Percentiles rank a stretch among this genome's conserved stretches.
phyloP scores from a whole-genome alignment of 495 filamentous ascomycete species.

The Chaetomium fimeti region DNA sequence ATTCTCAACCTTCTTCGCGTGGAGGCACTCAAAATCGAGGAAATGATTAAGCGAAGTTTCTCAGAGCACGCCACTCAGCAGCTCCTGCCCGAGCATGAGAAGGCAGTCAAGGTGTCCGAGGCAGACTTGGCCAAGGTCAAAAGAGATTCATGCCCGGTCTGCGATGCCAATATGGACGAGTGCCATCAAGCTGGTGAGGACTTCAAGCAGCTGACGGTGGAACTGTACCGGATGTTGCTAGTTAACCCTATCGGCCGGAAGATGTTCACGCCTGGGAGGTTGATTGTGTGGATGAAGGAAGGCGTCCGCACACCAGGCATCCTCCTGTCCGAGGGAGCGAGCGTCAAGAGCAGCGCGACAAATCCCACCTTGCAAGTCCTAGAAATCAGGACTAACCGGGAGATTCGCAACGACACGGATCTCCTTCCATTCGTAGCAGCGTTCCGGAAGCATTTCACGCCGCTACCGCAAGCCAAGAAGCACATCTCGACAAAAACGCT shows the following conservation, averaged over 20 bases:
- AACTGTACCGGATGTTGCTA: slow-evolving; percentile 70
- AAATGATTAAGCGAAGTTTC: slow-evolving; percentile 99
- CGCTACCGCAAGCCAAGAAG: slow-evolving; percentile 55
- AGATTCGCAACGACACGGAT: slow-evolving; percentile 69
- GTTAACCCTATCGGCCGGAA: slow-evolving; percentile 75
- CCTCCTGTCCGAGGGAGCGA: slow-evolving; percentile 69
- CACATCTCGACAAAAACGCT: slow-evolving; percentile 63
- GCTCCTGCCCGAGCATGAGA: slow-evolving; percentile 89
- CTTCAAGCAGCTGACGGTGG: slow-evolving; percentile 66
- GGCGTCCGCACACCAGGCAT: slow-evolving; percentile 77
- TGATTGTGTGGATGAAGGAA: slow-evolving; percentile 71
- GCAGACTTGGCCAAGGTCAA: slow-evolving; percentile 87
- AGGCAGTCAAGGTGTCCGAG: slow-evolving; percentile 87
- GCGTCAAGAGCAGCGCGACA: slow-evolving; percentile 50
- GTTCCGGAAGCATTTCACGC: slow-evolving; percentile 60
- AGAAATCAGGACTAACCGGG: slow-evolving; percentile 63
- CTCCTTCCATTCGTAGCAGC: slow-evolving; percentile 72
- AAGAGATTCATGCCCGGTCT: slow-evolving; percentile 76
- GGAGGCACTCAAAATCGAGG: slow-evolving; percentile 96
- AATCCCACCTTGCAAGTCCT: slow-evolving; percentile 70
- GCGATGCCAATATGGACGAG: slow-evolving; percentile 71
- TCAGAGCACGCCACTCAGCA: slow-evolving; percentile 98
- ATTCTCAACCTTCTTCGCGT: slow-evolving; percentile 94
- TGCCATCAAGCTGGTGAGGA: slow-evolving; percentile 81
- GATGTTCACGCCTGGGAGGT: slow-evolving; percentile 67